phyloP scores from a whole-genome alignment of 176 grass and related monocot genomes.

The Cenchrus purpureus region DNA sequence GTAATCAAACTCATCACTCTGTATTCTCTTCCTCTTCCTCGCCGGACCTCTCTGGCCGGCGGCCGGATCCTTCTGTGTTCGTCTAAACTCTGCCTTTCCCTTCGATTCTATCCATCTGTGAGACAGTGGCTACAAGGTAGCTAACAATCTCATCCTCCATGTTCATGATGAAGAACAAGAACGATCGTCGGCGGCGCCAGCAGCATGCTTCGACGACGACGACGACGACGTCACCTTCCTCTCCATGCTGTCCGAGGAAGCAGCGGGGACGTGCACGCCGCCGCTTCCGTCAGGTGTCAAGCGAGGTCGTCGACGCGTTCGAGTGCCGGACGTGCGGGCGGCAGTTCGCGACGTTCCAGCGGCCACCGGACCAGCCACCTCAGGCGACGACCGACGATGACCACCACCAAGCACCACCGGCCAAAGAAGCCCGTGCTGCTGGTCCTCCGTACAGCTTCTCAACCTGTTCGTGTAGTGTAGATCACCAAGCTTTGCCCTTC shows the following conservation, averaged over 20 bases:
- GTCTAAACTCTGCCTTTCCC: too few species aligned
- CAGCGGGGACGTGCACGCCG: neutral
- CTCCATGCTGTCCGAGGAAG: neutral
- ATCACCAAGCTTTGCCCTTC: too few species aligned
- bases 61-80: too few species aligned
- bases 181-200: too few species aligned
- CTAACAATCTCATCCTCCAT: neutral
- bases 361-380: constrained; percentile 78
- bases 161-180: neutral
- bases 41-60: too few species aligned
- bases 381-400: neutral
- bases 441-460: too few species aligned
- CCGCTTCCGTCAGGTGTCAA: neutral
- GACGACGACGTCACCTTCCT: neutral
- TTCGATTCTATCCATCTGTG: too few species aligned
- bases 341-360: constrained; percentile 62
- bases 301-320: neutral
- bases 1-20: too few species aligned
- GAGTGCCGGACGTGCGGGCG: constrained; percentile 59
- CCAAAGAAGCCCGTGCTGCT: neutral
- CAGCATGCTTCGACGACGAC: neutral
- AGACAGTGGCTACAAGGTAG: too few species aligned
- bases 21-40: too few species aligned
- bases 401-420: too few species aligned
- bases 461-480: too few species aligned